Evolutionary conservation across 106 monocot species (phyloP).

Genomic region (Dioscorea zingiberensis): DNA sequence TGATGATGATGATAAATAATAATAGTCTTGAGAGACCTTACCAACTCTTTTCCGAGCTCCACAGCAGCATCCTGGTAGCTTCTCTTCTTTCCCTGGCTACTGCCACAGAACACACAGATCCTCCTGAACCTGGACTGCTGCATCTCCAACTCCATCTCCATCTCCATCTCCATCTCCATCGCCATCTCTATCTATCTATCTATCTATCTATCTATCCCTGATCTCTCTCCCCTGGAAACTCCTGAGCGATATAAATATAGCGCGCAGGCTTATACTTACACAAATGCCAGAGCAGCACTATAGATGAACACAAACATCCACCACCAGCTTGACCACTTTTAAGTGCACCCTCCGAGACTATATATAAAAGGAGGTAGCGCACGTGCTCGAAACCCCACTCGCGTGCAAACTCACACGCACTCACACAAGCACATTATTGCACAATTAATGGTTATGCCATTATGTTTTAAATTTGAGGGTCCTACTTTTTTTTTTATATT

Average conservation of each 20-base stretch:
- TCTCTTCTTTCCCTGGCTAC: slow-evolving; percentile 33
- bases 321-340: slow-evolving; percentile 12
- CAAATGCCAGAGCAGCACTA: not conserved
- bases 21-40: not conserved
- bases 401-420: slow-evolving; percentile 1
- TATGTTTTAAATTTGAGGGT: not conserved
- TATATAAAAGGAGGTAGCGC: slow-evolving; percentile 11
- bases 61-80: slow-evolving; percentile 38
- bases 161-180: slow-evolving; percentile 5
- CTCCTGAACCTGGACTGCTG: slow-evolving; percentile 23
- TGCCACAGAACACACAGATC: slow-evolving; percentile 34
- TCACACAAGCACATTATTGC: not conserved
- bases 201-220: not conserved
- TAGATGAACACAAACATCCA: slow-evolving; percentile 13
- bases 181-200: not conserved
- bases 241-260: too few species aligned
- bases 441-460: not conserved
- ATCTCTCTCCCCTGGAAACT: too few species aligned
- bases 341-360: slow-evolving; percentile 14
- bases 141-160: not conserved
- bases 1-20: too few species aligned
- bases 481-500: too few species aligned
- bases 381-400: slow-evolving; percentile 18
- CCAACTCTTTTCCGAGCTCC: slow-evolving; percentile 33
- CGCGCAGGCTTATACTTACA: not conserved